These are phyloP conservation scores for Ajuga chamaepitys DNA, from an alignment of 257 asterid species.

Conservation along the genomic window DNA sequence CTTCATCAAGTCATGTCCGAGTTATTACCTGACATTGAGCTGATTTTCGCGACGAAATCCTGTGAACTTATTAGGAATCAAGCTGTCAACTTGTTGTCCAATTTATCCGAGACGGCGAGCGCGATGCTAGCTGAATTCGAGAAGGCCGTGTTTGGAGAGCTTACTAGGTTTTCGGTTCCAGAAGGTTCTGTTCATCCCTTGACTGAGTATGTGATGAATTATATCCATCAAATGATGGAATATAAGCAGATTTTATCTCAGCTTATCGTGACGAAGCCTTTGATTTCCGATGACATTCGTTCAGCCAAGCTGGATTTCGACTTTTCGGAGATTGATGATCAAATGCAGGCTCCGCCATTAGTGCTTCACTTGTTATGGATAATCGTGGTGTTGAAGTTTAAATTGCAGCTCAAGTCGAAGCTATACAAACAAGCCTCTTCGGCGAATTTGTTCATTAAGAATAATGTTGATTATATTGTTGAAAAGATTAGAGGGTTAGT, in stretches of 20 bases:
- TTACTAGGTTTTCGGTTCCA: conserved; percentile 44
- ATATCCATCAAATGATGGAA: conserved; percentile 51
- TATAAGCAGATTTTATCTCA: conserved; percentile 43
- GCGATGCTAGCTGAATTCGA: conserved; percentile 66
- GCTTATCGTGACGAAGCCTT: conserved; percentile 52
- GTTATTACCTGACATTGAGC: conserved; percentile 45
- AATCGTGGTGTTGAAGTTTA: conserved; percentile 42
- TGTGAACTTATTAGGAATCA: conserved; percentile 47
- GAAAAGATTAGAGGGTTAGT: conserved; percentile 50
- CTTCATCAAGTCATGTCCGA: conserved; percentile 47
- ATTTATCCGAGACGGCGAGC: conserved; percentile 51
- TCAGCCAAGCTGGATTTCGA: conserved; percentile 40
- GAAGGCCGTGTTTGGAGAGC: conserved; percentile 55
- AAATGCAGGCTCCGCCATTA: conserved; percentile 23
- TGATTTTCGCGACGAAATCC: conserved; percentile 48
- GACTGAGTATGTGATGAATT: conserved; percentile 67
- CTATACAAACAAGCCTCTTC: conserved; percentile 49
- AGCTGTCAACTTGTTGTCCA: conserved; percentile 50
- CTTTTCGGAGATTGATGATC: conserved; percentile 30
- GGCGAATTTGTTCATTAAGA: conserved; percentile 68
- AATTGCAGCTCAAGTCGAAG: conserved; percentile 56
- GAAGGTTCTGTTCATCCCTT: conserved; percentile 77
- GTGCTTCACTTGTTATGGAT: conserved; percentile 61
- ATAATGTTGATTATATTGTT: conserved; percentile 62
- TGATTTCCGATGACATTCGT: conserved; percentile 18